A percentile compares a stretch with the other conserved stretches of the same genome.
Evolutionary conservation across 441 rosid genomes (phyloP).

Genomic region (Rhodomyrtus psidioides): DNA sequence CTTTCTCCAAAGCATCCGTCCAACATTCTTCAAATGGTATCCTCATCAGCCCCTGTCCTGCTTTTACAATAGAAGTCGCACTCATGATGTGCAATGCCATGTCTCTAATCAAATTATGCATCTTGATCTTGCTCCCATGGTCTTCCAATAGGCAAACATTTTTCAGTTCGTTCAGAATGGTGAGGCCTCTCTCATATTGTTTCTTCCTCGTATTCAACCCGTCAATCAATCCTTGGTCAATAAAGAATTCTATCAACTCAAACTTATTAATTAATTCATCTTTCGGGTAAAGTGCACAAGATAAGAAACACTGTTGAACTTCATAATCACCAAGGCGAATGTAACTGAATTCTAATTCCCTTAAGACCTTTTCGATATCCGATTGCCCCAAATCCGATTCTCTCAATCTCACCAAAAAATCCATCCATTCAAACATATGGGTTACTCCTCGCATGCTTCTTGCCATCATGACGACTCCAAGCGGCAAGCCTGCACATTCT

Average conservation of each 20-base stretch:
- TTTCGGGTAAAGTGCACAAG: constrained; percentile 13
- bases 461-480: constrained; percentile 14
- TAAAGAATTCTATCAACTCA: constrained; percentile 14
- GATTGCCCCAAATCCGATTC: constrained; percentile 1
- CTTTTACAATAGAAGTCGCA: not conserved
- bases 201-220: not conserved
- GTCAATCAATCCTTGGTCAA: not conserved
- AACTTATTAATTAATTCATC: not conserved
- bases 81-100: constrained; percentile 10
- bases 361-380: constrained; percentile 10
- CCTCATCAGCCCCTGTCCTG: not conserved
- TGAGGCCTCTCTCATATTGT: not conserved
- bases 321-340: no score
- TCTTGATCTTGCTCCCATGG: not conserved
- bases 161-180: constrained; percentile 7
- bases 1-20: not conserved
- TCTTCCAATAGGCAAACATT: constrained; percentile 13
- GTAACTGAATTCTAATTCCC: constrained; percentile 8
- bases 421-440: constrained; percentile 6
- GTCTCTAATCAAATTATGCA: constrained; percentile 20
- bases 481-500: constrained; percentile 18
- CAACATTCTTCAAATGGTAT: not conserved
- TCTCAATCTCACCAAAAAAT: constrained; percentile 2
- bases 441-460: constrained; percentile 7
- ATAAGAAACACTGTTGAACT: constrained; percentile 11